Evolutionary conservation across 192 early-diverging fungal genomes (phyloP).

Genomic region (Linderina pennispora): DNA sequence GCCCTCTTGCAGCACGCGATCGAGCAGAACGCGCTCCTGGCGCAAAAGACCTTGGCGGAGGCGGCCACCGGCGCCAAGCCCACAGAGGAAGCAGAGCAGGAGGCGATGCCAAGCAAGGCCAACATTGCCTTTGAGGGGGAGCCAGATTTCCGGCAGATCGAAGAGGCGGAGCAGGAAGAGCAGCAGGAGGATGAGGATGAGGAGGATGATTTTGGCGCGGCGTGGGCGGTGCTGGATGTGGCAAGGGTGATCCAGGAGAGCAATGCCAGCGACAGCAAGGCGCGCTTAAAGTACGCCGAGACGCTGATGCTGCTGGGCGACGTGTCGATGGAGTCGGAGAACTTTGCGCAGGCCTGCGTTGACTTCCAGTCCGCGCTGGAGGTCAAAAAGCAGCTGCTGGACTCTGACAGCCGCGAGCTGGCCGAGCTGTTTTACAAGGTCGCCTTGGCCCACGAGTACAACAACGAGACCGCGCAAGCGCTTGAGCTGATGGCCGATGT

Average conservation of each 20-base stretch:
- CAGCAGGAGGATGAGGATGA: conserved; percentile 36
- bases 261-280: conserved; percentile 49
- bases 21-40: conserved; percentile 68
- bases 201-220: conserved; percentile 62
- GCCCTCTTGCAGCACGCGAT: conserved; percentile 70
- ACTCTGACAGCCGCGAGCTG: conserved; percentile 35
- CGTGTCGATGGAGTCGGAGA: conserved; percentile 80
- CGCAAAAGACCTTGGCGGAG: conserved; percentile 48
- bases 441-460: conserved; percentile 45
- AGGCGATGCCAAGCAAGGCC: conserved; percentile 16
- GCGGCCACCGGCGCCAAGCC: conserved; percentile 31
- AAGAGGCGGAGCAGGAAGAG: conserved; percentile 23
- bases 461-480: conserved; percentile 27
- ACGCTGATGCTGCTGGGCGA: conserved; percentile 67
- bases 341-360: conserved; percentile 42
- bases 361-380: conserved; percentile 33
- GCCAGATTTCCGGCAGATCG: conserved; percentile 47
- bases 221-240: conserved; percentile 80
- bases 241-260: conserved; percentile 72
- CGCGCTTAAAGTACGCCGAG: conserved; percentile 62
- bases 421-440: conserved; percentile 50
- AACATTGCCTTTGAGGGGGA: conserved; percentile 68
- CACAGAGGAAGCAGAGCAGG: conserved; percentile 9
- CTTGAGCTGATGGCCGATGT: conserved; percentile 39
- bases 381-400: conserved; percentile 30